phyloP scores from a whole-genome alignment of 2,329 filamentous ascomycete genomes.

The Cryphonectria parasitica region DNA sequence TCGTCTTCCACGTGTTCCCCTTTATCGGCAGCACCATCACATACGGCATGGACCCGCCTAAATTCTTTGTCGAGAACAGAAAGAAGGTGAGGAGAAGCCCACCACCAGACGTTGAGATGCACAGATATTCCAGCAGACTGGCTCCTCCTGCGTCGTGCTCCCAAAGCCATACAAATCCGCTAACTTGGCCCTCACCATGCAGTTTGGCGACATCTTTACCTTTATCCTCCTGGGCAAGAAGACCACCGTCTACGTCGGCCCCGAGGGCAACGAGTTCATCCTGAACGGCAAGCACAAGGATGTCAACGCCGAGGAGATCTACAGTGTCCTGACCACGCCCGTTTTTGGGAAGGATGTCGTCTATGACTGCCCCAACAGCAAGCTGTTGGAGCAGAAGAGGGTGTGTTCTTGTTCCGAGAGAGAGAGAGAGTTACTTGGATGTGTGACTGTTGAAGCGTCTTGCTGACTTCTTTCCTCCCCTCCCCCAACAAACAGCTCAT shows the following conservation, averaged over 20 bases:
- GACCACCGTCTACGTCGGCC: constrained; percentile 54
- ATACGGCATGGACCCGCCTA: constrained; percentile 93
- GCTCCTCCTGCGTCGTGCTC: background rate
- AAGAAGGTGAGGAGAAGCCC: constrained; percentile 58
- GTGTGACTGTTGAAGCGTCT: background rate
- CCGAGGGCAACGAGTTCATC: constrained; percentile 59
- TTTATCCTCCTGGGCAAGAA: constrained; percentile 56
- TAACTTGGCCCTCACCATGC: background rate
- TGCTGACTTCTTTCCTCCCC: constrained; percentile 2
- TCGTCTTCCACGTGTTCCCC: constrained; percentile 82
- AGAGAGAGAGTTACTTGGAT: constrained; percentile 59
- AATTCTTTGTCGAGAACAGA: constrained; percentile 77
- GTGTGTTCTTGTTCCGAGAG: constrained; percentile 40
- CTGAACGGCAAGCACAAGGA: constrained; percentile 58
- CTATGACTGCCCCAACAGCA: constrained; percentile 82
- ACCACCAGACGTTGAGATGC: no score
- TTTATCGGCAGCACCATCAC: constrained; percentile 88
- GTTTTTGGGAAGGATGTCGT: constrained; percentile 78
- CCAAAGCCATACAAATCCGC: background rate
- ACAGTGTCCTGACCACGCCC: constrained; percentile 53
- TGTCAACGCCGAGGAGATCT: constrained; percentile 59
- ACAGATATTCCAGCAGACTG: no score
- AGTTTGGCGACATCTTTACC: constrained; percentile 59
- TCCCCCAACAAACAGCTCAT: constrained; percentile 56
- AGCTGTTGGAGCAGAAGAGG: constrained; percentile 90